Evolutionary conservation across 495 filamentous ascomycete genomes (phyloP).

Genomic region (Aspergillus kassunensis): DNA sequence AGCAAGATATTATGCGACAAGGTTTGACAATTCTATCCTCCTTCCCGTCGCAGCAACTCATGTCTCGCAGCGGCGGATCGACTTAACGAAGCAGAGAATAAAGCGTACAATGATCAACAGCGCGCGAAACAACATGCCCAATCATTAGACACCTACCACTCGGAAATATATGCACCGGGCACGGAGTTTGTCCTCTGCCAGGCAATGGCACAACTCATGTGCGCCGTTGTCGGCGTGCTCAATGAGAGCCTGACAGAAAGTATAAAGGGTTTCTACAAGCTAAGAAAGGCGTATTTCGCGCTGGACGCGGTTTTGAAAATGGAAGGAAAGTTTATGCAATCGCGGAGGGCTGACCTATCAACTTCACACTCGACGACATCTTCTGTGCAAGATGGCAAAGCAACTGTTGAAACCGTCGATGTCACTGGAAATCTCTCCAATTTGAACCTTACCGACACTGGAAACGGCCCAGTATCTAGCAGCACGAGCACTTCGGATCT

Average conservation of each 20-base stretch:
- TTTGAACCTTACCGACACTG: constrained; percentile 20
- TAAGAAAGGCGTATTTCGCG: constrained; percentile 84
- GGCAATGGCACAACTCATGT: constrained; percentile 83
- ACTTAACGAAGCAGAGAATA: constrained; percentile 73
- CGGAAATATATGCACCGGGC: constrained; percentile 72
- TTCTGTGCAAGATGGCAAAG: constrained; percentile 11
- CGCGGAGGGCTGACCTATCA: constrained; percentile 19
- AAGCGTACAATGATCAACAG: constrained; percentile 73
- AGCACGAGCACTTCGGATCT: constrained; percentile 21
- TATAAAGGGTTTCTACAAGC: constrained; percentile 86
- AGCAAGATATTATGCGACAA: constrained; percentile 90
- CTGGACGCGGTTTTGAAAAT: constrained; percentile 70
- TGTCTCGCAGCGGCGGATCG: constrained; percentile 56
- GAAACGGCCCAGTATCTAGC: constrained; percentile 13
- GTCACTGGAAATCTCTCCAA: constrained; percentile 31
- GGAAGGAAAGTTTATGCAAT: constrained; percentile 55
- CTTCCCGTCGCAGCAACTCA: neutral
- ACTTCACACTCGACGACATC: constrained; percentile 15
- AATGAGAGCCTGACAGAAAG: constrained; percentile 92
- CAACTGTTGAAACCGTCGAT: constrained; percentile 16
- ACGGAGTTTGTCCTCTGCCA: constrained; percentile 78
- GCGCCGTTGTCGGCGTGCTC: constrained; percentile 80
- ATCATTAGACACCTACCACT: constrained; percentile 47
- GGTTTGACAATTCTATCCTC: constrained; percentile 33
- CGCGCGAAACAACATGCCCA: constrained; percentile 55